Conservation (phyloP, 805 yeast genomes). For the Lipomyces japonicus region DNA sequence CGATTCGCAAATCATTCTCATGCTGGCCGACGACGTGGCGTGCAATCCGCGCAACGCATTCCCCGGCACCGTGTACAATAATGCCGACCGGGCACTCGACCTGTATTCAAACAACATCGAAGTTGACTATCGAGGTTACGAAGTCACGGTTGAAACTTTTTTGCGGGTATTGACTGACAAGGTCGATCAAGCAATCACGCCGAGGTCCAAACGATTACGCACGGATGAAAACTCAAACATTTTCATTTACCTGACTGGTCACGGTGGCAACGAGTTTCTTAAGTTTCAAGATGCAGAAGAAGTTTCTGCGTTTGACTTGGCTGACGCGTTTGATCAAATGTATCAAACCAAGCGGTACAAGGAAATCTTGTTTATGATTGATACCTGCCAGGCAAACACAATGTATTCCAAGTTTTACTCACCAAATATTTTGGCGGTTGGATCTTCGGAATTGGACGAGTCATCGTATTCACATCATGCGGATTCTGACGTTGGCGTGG, state of each 20-base stretch:
- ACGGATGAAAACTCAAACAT: slow-evolving; percentile 94
- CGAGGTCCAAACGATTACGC: slow-evolving; percentile 80
- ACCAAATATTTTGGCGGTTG: slow-evolving; percentile 89
- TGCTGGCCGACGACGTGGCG: slow-evolving; percentile 95
- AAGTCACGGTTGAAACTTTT: slow-evolving; percentile 95
- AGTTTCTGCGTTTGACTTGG: slow-evolving; percentile 89
- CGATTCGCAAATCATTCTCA: slow-evolving; percentile 91
- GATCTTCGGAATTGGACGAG: slow-evolving; percentile 83
- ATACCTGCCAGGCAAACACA: slow-evolving; percentile 97
- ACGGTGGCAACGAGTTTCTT: slow-evolving; percentile 95
- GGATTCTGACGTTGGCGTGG: slow-evolving; percentile 93
- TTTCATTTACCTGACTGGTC: slow-evolving; percentile 94
- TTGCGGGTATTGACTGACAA: slow-evolving; percentile 89
- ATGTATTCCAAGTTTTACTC: slow-evolving; percentile 91
- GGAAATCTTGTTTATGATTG: slow-evolving; percentile 95
- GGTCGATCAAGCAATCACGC: slow-evolving; percentile 85
- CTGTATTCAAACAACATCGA: slow-evolving; percentile 91
- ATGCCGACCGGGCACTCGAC: slow-evolving; percentile 86
- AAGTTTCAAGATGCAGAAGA: slow-evolving; percentile 99
- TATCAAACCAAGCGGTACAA: slow-evolving; percentile 91
- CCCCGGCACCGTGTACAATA: slow-evolving; percentile 94
- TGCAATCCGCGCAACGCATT: slow-evolving; percentile 94
- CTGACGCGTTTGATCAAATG: slow-evolving; percentile 97
- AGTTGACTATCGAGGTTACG: slow-evolving; percentile 96
- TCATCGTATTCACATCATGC: slow-evolving; percentile 94